Conservation (phyloP, 2,329 filamentous ascomycete species). For the Nothomitra cinnamomea region DNA sequence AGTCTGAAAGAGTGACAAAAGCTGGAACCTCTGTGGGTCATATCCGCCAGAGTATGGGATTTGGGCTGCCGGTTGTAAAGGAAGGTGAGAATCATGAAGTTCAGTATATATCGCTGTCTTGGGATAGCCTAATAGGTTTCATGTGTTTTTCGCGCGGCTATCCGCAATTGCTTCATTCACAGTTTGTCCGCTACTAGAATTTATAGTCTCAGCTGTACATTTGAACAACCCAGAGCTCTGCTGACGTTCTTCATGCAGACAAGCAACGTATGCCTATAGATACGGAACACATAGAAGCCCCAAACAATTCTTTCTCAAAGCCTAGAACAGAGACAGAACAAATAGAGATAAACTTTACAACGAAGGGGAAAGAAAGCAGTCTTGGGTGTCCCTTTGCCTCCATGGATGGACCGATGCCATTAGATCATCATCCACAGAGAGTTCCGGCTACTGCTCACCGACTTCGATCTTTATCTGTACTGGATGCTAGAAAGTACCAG, state of each 20-base stretch:
- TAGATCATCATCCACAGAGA: background rate
- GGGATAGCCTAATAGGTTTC: no score
- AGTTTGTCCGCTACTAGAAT: no score
- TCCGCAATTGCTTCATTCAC: no score
- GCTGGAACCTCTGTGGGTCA: background rate
- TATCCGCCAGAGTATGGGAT: background rate
- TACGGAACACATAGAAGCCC: no score
- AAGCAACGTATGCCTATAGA: no score
- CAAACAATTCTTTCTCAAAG: no score
- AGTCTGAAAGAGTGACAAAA: background rate
- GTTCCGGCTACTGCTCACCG: background rate
- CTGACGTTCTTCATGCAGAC: no score
- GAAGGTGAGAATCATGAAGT: background rate
- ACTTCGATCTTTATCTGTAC: background rate
- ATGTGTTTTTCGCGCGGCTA: no score
- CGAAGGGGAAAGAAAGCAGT: background rate
- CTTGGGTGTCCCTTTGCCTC: conserved; percentile 4
- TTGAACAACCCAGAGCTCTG: no score
- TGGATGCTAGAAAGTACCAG: background rate
- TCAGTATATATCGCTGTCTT: background rate
- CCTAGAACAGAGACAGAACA: background rate
- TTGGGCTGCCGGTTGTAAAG: background rate
- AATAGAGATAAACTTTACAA: background rate
- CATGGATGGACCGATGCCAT: background rate
- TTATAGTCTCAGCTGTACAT: no score